Conservation (phyloP, 2,329 filamentous ascomycete genomes). For the Beauveria asiatica region DNA sequence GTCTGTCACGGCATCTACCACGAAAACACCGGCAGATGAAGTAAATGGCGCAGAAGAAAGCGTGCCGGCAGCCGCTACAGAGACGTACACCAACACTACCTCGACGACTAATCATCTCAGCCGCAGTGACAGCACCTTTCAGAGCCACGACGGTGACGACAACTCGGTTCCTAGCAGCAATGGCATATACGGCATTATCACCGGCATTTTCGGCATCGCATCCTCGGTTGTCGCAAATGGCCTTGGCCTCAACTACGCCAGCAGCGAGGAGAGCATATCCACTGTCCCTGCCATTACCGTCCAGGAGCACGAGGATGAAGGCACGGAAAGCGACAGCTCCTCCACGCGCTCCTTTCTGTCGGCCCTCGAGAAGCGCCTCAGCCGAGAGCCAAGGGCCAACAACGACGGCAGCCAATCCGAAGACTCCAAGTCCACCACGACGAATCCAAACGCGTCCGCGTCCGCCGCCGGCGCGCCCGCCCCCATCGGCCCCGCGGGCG, state of each 20-base stretch:
- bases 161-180: conserved; percentile 29
- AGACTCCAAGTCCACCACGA: conserved; percentile 25
- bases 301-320: conserved; percentile 18
- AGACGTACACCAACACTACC: not conserved
- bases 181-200: conserved; percentile 49
- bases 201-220: conserved; percentile 42
- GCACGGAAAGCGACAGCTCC: conserved; percentile 32
- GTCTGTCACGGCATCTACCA: conserved; percentile 21
- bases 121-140: not conserved
- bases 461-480: not conserved
- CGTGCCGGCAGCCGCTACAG: not conserved
- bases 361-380: conserved; percentile 30
- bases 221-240: conserved; percentile 36
- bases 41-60: not conserved
- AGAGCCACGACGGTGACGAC: conserved; percentile 16
- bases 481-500: conserved; percentile 24
- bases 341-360: conserved; percentile 42
- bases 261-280: conserved; percentile 19
- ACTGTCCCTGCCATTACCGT: conserved; percentile 18
- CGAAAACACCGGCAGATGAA: not conserved
- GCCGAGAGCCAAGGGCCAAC: conserved; percentile 21
- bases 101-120: not conserved
- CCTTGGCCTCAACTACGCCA: conserved; percentile 22
- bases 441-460: not conserved
- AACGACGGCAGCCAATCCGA: conserved; percentile 24